Evolutionary conservation across 1,284 basidiomycete species (phyloP).

Genomic region (Tilletia indica): DNA sequence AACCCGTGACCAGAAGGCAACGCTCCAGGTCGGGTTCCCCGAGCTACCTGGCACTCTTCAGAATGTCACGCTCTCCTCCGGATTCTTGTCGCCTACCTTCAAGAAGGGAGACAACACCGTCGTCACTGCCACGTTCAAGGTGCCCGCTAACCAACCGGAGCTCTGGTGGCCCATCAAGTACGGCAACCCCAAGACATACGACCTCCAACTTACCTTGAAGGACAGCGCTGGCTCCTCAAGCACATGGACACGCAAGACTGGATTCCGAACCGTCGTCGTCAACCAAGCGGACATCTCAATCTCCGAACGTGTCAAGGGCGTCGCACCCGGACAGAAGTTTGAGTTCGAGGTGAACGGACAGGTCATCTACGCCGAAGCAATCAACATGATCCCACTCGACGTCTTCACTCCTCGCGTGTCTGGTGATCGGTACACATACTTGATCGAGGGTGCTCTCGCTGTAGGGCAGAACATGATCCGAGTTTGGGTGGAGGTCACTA

Average conservation of each 20-base stretch:
- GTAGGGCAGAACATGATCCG: slow-evolving; percentile 39
- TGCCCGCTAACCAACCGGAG: slow-evolving; percentile 26
- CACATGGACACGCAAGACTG: slow-evolving; percentile 27
- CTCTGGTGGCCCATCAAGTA: slow-evolving; percentile 43
- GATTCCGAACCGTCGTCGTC: slow-evolving; percentile 41
- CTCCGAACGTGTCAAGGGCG: slow-evolving; percentile 23
- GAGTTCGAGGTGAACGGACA: slow-evolving; percentile 36
- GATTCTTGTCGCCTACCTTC: background rate
- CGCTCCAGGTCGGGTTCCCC: slow-evolving; percentile 27
- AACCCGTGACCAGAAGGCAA: background rate
- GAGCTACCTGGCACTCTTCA: slow-evolving; percentile 21
- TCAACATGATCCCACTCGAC: slow-evolving; percentile 38
- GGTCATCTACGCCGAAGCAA: slow-evolving; percentile 36
- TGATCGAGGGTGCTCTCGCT: slow-evolving; percentile 23
- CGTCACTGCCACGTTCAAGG: slow-evolving; percentile 28
- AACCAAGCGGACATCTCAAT: slow-evolving; percentile 31
- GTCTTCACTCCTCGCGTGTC: slow-evolving; percentile 29
- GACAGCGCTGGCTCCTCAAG: background rate
- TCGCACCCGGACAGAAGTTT: slow-evolving; percentile 35
- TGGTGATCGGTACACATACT: background rate
- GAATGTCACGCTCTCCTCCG: slow-evolving; percentile 21
- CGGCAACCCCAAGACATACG: slow-evolving; percentile 35
- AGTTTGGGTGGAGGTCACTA: slow-evolving; percentile 46
- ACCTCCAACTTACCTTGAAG: slow-evolving; percentile 25
- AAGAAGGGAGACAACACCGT: slow-evolving; percentile 26